A percentile compares a stretch with the other conserved stretches of the same genome.
Evolutionary conservation across 441 rosid species (phyloP).

Genomic region (Pelargonium australe): DNA sequence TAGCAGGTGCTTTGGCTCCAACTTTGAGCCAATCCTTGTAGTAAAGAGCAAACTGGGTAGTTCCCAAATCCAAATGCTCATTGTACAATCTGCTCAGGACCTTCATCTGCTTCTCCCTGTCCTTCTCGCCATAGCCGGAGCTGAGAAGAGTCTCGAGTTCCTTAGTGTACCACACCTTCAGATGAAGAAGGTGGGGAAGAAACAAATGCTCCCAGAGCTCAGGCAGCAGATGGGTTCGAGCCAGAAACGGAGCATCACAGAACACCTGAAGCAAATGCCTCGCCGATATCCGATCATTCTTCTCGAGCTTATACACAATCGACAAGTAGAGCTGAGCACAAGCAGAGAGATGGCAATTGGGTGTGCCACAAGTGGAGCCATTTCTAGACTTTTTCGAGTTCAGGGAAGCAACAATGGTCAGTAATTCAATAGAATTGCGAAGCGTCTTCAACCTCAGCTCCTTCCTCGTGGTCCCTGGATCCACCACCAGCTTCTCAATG

Average conservation of each 20-base stretch:
- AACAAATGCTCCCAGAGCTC: slow-evolving; percentile 64
- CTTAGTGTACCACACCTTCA: slow-evolving; percentile 49
- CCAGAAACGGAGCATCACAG: slow-evolving; percentile 45
- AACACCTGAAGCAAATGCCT: slow-evolving; percentile 53
- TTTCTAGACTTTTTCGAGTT: slow-evolving; percentile 31
- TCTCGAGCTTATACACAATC: slow-evolving; percentile 48
- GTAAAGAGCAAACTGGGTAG: slow-evolving; percentile 41
- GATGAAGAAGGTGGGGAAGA: slow-evolving; percentile 63
- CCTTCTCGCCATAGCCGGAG: slow-evolving; percentile 18
- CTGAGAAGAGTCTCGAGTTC: slow-evolving; percentile 38
- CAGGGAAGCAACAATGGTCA: slow-evolving; percentile 40
- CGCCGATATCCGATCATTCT: slow-evolving; percentile 41
- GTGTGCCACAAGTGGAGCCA: slow-evolving; percentile 39
- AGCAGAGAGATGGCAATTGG: slow-evolving; percentile 47
- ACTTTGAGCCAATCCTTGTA: slow-evolving; percentile 49
- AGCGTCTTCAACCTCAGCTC: slow-evolving; percentile 25
- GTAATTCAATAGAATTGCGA: slow-evolving; percentile 30
- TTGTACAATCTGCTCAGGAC: slow-evolving; percentile 35
- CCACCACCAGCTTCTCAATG: slow-evolving; percentile 34
- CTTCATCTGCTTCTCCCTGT: slow-evolving; percentile 28
- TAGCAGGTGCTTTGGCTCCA: slow-evolving; percentile 37
- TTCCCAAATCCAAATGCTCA: slow-evolving; percentile 45
- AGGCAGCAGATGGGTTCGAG: slow-evolving; percentile 52
- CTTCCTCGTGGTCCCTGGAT: slow-evolving; percentile 15
- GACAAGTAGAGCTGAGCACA: slow-evolving; percentile 53